Evolutionary conservation across 73 alveolate genomes (phyloP), one percentile per base, ranked within the genome.

Genomic region (Stentor roeselii): DNA sequence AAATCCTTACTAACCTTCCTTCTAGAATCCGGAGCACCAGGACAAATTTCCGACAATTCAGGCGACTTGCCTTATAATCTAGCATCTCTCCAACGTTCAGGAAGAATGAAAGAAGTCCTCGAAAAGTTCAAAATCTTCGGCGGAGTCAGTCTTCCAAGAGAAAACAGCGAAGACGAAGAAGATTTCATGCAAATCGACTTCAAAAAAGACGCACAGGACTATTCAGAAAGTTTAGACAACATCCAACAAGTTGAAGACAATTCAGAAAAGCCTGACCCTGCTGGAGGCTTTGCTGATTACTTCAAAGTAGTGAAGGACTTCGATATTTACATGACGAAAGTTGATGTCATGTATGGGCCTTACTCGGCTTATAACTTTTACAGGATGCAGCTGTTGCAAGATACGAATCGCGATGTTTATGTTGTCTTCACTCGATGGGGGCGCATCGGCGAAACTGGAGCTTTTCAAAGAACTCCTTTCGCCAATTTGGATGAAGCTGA

Each of bases 401-500:
- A 97, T 82, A 91, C 86, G 60, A 95, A 95, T 78, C 88, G 97
- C 82, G 97, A 95, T 82, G 95, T 96, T 82, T 96, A 88, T 86
- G 91, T 97, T 3, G 94, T 97, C 3, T 96, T 97, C 76, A 97
- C 99, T 15, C 91, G 98, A 86, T 97, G 96, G 96, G 99, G 99
- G 3, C 78, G 99, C 40, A 96, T 97, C 40, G 99, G 99, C n/a
- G 98, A 95, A 83, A 90, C 78, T 75, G 99, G 99, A n/a, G 95
- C 95, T 83, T 90, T 91, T 89, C 94, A 97, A 90, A 87, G 98
- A 76, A 92, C 99, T 30, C 99, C 99, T 0, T 97, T 95, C 84
- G 84, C 87, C 59, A 83, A 80, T 36, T 83, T 85, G 76, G 95
- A 93, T 3, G 99, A 94, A 21, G 98, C 96, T 3, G 84, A 91